Evolutionary conservation across 345 rosid species (phyloP).

Genomic region (Arabidopsis suecica): DNA sequence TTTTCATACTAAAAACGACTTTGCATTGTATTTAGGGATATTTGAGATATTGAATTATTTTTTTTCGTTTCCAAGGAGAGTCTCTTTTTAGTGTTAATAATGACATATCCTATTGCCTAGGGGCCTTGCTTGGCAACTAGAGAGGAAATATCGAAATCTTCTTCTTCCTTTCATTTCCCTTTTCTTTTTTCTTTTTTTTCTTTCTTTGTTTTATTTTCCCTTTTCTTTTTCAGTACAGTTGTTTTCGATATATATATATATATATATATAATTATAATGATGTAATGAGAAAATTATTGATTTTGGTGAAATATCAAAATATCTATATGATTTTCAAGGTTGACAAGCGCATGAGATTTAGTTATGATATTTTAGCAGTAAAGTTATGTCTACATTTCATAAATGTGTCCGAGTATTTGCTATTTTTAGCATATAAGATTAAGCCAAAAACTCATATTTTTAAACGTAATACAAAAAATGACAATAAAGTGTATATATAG

Average conservation of each 20-base stretch:
- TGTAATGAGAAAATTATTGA: no score
- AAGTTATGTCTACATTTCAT: no score
- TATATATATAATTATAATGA: not conserved
- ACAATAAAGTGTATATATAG: no score
- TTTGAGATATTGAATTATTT: conserved; percentile 26
- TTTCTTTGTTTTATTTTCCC: not conserved
- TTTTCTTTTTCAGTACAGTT: not conserved
- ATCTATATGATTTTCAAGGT: no score
- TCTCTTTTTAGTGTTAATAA: conserved; percentile 25
- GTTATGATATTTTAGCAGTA: no score
- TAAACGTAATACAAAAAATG: no score
- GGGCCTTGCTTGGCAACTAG: conserved; percentile 33
- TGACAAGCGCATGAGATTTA: no score
- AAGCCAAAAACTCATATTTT: no score
- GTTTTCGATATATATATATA: not conserved
- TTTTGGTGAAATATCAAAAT: no score
- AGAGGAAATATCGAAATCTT: conserved; percentile 18
- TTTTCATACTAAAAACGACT: conserved; percentile 14
- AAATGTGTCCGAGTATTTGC: no score
- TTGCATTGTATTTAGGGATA: not conserved
- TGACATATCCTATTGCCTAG: conserved; percentile 27
- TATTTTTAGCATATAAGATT: no score
- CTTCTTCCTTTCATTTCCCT: not conserved
- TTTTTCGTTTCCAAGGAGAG: conserved; percentile 10
- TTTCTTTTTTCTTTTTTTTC: not conserved